These are phyloP conservation scores for Mortierella sp. DNA, from an alignment of 371 early-diverging fungal species.

Conservation along the genomic window DNA sequence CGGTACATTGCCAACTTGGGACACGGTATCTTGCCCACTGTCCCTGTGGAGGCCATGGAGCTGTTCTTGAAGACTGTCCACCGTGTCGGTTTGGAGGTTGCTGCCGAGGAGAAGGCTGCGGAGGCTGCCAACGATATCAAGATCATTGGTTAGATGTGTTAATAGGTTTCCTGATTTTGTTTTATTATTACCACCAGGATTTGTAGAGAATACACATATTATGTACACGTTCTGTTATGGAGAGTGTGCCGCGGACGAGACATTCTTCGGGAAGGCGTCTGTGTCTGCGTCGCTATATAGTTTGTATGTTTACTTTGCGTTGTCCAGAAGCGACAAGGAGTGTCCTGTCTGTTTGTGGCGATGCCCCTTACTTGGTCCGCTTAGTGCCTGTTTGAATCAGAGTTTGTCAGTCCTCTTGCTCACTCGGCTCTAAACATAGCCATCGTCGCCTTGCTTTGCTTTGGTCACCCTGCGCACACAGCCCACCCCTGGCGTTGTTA, in stretches of 20 bases:
- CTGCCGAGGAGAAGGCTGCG: slow-evolving; percentile 33
- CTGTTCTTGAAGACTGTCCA: slow-evolving; percentile 79
- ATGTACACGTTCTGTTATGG: background rate
- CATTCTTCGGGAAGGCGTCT: background rate
- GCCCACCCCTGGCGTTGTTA: background rate
- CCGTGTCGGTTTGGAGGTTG: slow-evolving; percentile 56
- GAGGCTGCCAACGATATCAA: slow-evolving; percentile 14
- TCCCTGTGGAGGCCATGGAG: slow-evolving; percentile 80
- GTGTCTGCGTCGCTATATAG: background rate
- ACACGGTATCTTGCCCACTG: slow-evolving; percentile 92
- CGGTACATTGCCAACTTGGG: slow-evolving; percentile 96
- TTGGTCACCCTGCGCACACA: slow-evolving; percentile 7
- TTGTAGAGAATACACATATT: background rate
- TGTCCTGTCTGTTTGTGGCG: slow-evolving; percentile 5
- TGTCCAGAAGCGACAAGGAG: background rate
- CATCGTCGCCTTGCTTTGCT: background rate
- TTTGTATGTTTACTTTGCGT: background rate
- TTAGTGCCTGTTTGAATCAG: background rate
- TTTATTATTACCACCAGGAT: background rate
- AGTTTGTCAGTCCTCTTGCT: background rate
- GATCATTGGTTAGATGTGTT: slow-evolving; percentile 15
- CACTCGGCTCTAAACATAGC: background rate
- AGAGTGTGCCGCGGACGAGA: background rate
- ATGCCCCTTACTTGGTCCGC: background rate
- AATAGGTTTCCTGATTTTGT: background rate